phyloP scores from a whole-genome alignment of 352 stramenopile species.

The Pythium utonaiense region DNA sequence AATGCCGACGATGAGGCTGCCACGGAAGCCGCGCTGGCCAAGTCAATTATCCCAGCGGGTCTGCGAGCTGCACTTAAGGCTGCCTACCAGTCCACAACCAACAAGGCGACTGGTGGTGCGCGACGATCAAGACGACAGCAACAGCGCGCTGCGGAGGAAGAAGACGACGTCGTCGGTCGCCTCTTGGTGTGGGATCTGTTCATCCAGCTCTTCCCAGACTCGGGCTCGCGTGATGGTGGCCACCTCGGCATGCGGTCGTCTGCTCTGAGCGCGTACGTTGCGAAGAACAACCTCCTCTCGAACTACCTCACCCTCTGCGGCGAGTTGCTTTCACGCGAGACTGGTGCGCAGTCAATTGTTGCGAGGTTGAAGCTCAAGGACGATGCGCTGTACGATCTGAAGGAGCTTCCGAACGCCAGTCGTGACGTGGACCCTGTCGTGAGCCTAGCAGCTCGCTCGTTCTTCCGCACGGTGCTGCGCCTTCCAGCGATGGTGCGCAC shows the following conservation, averaged over 20 bases:
- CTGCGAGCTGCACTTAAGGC: conserved; percentile 56
- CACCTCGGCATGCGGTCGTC: conserved; percentile 49
- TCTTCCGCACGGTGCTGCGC: conserved; percentile 79
- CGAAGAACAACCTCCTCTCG: conserved; percentile 50
- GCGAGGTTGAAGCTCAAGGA: conserved; percentile 41
- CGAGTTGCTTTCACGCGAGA: conserved; percentile 62
- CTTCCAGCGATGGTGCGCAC: conserved; percentile 85
- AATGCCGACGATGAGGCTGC: conserved; percentile 76
- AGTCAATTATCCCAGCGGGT: conserved; percentile 58
- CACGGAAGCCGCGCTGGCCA: conserved; percentile 61
- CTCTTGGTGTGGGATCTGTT: conserved; percentile 83
- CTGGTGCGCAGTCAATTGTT: conserved; percentile 22
- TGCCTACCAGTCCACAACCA: conserved; percentile 29
- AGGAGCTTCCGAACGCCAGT: conserved; percentile 29
- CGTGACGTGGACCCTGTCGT: conserved; percentile 13
- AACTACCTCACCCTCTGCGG: conserved; percentile 64
- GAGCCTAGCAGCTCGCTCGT: conserved; percentile 54
- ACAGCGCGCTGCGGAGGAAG: conserved; percentile 27
- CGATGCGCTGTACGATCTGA: conserved; percentile 39
- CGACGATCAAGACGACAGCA: conserved; percentile 45
- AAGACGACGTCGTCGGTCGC: conserved; percentile 47
- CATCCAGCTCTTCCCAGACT: conserved; percentile 69
- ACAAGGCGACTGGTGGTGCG: neutral
- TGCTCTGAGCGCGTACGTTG: conserved; percentile 67
- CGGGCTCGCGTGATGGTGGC: conserved; percentile 21